Conservation (phyloP, 108 stramenopile genomes). For the Stephanodiscus minutulus region DNA sequence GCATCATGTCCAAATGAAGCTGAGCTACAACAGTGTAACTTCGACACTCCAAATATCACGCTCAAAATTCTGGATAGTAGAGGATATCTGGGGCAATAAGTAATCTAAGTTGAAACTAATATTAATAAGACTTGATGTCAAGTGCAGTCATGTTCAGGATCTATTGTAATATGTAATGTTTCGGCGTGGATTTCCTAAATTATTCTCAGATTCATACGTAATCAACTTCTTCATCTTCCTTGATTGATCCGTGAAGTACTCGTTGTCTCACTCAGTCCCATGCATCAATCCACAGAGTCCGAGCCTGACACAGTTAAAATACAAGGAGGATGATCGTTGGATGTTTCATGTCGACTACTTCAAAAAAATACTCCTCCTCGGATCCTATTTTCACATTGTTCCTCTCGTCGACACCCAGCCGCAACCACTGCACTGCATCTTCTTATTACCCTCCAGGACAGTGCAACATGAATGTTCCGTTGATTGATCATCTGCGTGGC, state of each 20-base stretch:
- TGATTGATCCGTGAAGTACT: background rate
- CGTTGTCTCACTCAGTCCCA: background rate
- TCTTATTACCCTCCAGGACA: slow-evolving; percentile 85
- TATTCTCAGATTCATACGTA: too few relatives aligned
- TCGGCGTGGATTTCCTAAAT: too few relatives aligned
- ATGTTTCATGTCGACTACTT: background rate
- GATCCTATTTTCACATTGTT: slow-evolving; percentile 59
- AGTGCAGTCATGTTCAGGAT: too few relatives aligned
- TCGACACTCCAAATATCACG: slow-evolving; percentile 12
- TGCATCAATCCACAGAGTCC: background rate
- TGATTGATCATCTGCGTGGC: slow-evolving; percentile 67
- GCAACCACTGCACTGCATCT: slow-evolving; percentile 88
- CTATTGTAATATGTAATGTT: too few relatives aligned
- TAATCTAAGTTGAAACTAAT: too few relatives aligned
- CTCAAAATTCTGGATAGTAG: slow-evolving; percentile 7
- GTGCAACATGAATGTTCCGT: slow-evolving; percentile 91
- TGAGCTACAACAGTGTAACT: background rate
- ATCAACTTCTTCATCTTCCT: too few relatives aligned
- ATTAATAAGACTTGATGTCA: too few relatives aligned
- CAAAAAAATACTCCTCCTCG: slow-evolving; percentile 2
- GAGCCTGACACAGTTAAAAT: slow-evolving; percentile 4
- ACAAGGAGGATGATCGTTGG: too few relatives aligned
- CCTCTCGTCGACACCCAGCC: slow-evolving; percentile 77
- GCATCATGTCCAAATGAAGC: slow-evolving; percentile 18
- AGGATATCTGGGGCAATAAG: slow-evolving; percentile 4